These are phyloP conservation scores for Areca catechu DNA, from an alignment of 176 grass and related monocot species.

Conservation along the genomic window DNA sequence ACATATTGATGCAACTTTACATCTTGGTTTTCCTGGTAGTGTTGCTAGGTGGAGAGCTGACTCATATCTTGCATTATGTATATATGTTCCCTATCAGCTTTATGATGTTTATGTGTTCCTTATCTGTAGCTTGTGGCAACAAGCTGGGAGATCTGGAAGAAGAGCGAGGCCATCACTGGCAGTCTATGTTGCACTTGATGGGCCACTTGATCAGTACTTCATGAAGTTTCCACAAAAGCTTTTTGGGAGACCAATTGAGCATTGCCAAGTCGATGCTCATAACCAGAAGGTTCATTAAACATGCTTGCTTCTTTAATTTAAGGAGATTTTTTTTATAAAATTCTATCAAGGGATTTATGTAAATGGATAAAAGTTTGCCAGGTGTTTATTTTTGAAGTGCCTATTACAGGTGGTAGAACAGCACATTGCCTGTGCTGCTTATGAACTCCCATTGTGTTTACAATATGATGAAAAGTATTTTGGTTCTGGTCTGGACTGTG, in stretches of 20 bases:
- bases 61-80: no score
- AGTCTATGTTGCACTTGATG: conserved; percentile 85
- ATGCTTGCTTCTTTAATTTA: no score
- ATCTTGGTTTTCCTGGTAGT: conserved; percentile 97
- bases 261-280: conserved; percentile 82
- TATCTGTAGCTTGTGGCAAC: conserved; percentile 85
- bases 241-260: conserved; percentile 73
- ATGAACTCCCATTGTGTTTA: conserved; percentile 76
- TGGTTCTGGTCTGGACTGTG: conserved; percentile 33
- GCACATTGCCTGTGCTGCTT: conserved; percentile 81
- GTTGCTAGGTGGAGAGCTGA: conserved; percentile 55
- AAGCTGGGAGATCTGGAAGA: conserved; percentile 91
- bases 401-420: conserved; percentile 59
- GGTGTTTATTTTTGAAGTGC: no score
- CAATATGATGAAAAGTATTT: conserved; percentile 83
- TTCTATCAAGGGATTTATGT: no score
- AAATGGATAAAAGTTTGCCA: no score
- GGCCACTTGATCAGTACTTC: conserved; percentile 93
- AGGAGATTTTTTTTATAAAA: no score
- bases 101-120: no score
- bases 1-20: conserved; percentile 91
- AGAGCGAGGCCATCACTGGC: conserved; percentile 76
- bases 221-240: conserved; percentile 92
- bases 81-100: no score
- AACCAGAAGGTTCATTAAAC: conserved; percentile 55